Base-by-base conservation (phyloP, 345 rosid genomes). In the Rhizophora mangle region DNA sequence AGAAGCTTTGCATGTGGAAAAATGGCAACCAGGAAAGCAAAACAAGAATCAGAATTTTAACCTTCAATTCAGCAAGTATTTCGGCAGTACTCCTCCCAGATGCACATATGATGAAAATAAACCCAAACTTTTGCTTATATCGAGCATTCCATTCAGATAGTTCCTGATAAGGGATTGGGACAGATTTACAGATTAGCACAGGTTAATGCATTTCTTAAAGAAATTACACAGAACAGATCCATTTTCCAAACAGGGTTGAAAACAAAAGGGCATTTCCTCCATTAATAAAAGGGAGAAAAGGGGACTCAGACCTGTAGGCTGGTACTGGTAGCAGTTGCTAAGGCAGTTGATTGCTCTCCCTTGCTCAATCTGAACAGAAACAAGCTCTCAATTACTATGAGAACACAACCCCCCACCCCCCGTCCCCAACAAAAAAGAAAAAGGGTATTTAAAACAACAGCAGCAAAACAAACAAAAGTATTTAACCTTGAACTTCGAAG, bases 271-370 rank as follows among this genome's bases (percentile, higher is more conserved):
- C 8, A 18, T 24, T 3, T 20, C 34, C 3, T 18, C 43, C 26
- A 58, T 19, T 11, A 20, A 4, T 16, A 43, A 43, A 43, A 11
- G 19, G 19, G 5, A 43, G 47, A 47, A 75, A 29, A 29, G 67
- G 49, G 62, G 49, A 74, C 65, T 1, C 67, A 37, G 67, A 89
- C 98, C 92, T 85, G 83, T 65, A 83, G 84, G 76, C 77, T 83
- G 71, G 90, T 81, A 81, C 56, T 72, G 65, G 93, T 82, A 63
- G 96, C 88, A 68, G 97, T 85, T 39, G 97, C 88, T 36, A 91
- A 71, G 71, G 97, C 98, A 19, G 88, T 85, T 20, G 98, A 85
- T 74, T 94, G 96, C 81, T 94, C 98, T 68, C 88, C 84, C 61
- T 79, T 84, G 65, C 97, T 89, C 86, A 87, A 82, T 72, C 91